phyloP scores from a whole-genome alignment of 345 rosid genomes.

The Arabidopsis arenosa region DNA sequence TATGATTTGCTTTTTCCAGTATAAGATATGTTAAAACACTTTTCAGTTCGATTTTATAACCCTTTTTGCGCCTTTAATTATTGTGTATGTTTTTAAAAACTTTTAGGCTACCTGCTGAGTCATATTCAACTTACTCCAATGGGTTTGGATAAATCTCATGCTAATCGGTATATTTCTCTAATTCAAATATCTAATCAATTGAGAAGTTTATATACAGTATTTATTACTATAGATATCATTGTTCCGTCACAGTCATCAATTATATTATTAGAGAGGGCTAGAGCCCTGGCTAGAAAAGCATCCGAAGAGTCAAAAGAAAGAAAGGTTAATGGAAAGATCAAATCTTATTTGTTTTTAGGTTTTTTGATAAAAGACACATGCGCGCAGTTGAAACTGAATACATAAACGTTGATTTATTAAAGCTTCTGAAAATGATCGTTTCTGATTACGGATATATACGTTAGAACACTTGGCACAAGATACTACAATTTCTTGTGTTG shows the following conservation, averaged over 20 bases:
- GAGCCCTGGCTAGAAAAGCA: conserved; percentile 17
- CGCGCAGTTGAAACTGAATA: conserved; percentile 17
- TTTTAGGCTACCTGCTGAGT: not conserved
- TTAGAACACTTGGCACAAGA: conserved; percentile 11
- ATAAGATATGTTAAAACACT: not conserved
- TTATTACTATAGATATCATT: not conserved
- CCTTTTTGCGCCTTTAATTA: not conserved
- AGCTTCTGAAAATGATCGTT: conserved; percentile 26
- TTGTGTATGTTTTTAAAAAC: not conserved
- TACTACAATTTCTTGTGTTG: not conserved
- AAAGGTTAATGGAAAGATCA: not conserved
- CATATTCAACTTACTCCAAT: not conserved
- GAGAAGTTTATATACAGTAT: not conserved
- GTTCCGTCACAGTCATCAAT: conserved; percentile 3
- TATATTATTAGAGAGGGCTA: not conserved
- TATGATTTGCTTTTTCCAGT: not conserved
- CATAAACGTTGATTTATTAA: conserved; percentile 20
- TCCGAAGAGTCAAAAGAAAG: conserved; percentile 33
- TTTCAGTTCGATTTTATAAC: not conserved
- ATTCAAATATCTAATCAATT: not conserved
- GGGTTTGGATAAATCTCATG: conserved; percentile 10
- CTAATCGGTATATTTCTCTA: not conserved
- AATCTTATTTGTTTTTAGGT: no score
- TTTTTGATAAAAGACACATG: no score
- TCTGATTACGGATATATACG: not conserved